Base-by-base conservation (phyloP, 352 stramenopile genomes). In the Phytopythium chamaehyphon region DNA sequence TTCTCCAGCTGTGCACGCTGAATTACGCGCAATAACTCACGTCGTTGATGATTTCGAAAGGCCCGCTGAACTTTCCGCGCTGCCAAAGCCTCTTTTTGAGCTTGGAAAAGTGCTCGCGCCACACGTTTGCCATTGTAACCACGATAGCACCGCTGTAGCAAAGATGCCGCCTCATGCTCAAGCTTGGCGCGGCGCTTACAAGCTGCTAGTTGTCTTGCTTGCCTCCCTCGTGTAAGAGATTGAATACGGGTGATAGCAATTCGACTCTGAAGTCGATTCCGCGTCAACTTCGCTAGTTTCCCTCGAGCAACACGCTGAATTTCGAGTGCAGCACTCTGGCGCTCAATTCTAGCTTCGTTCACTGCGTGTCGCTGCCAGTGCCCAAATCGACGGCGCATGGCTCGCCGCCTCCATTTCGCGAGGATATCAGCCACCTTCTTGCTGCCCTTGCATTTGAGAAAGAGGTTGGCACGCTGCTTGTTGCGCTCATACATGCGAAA, bases 361-460 rank as follows among this genome's bases (percentile, higher is more conserved):
- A 66, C 47, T 35, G 68, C 76, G 19, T 77, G 69, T 0, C 40
- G 71, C 40, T 73, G 73, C 84, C 84, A 95, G 10, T 61, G 59
- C 0, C 7, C 31, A 18, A 92, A 74, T 11, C 73, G 65, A 1
- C 69, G 66, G 2, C 68, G 67, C 12, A 71, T 70, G 11, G 71
- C 68, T 26, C 77, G 84, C 22, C 72, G 74, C 45, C 66, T 71
- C 72, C 80, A 88, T 36, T 63, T 82, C 23, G 46, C 68, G 62
- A 95, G 79, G 62, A 95, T 76, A 28, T 62, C 66, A 8, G 66
- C 62, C 57, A 95, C 59, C 47, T 88, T 86, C 47, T 88, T 73
- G 28, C 68, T 78, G 22, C 67, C 84, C 40, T 95, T 95, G 64
- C 80, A 87, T 55, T 93, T 92, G 45, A 95, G 67, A 44, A 91